A percentile compares a stretch with the other conserved stretches of the same genome.
Conservation (phyloP, 176 grass and related monocot genomes). For the Cymbopogon citratus region DNA sequence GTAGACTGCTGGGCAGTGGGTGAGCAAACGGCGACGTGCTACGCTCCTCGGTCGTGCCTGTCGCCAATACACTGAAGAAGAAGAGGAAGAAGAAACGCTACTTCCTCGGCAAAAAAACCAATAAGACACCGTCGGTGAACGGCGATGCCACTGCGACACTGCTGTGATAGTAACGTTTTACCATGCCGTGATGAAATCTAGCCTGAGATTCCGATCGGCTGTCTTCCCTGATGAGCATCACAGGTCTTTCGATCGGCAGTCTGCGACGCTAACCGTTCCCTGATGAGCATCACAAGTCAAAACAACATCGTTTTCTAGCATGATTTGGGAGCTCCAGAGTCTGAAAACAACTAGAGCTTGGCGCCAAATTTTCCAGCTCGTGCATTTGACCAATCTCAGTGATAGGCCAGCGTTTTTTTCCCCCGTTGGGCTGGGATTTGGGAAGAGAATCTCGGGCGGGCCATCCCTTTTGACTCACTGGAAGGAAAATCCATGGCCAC, state of each 20-base stretch:
- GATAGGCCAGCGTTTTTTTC: too few relatives aligned
- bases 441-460: not conserved
- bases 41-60: not conserved
- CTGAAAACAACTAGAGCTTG: not conserved
- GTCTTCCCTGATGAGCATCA: not conserved
- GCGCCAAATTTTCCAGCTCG: not conserved
- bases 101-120: not conserved
- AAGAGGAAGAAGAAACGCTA: not conserved
- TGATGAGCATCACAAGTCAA: not conserved
- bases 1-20: not conserved
- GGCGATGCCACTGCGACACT: not conserved
- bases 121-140: not conserved
- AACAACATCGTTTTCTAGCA: not conserved
- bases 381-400: not conserved
- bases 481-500: not conserved
- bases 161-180: not conserved
- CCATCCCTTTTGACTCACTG: not conserved
- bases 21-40: slow-evolving; percentile 11
- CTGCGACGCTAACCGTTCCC: too few relatives aligned
- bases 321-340: not conserved
- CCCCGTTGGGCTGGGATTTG: not conserved
- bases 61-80: not conserved
- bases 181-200: not conserved
- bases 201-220: not conserved
- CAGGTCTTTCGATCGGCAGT: not conserved